Base-by-base conservation (phyloP, 768 basidiomycete genomes). In the Tephrocybe sp. region DNA sequence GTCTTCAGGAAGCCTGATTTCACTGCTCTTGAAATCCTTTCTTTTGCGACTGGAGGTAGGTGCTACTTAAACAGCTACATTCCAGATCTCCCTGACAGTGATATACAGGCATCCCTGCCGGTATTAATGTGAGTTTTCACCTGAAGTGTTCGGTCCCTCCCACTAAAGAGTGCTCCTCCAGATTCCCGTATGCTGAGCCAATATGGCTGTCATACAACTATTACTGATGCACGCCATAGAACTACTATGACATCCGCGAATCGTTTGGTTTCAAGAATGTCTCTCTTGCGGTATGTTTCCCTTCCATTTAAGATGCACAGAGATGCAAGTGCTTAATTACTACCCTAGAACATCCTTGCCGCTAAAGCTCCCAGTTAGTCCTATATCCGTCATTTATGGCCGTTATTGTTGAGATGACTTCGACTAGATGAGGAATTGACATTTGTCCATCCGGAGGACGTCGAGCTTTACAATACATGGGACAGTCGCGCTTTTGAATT, bases 201-300 rank as follows among this genome's bases (percentile, higher is more conserved):
- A 8, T 15, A 30, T 12, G 33, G 10, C 11, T 42, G 36, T 19
- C 8, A 6, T 13, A 43, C n/a, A 33, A 16, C 11, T 3, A 15
- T 19, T 13, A n/a, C 42, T 51, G 24, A 52, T 47, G 21, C 40
- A 19, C 10, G 29, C 34, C 22, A 12, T 56, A 84, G 79, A 91
- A 91, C 58, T 91, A 92, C 58, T 92, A 91, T 58, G 81, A 91
- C 51, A 79, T 94, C 53, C 79, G 92, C 36, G 91, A 90, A 62
- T 77, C 81, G 2, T 74, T 75, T 29, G 92, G 92, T 0, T 94
- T 93, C 71, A 94, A 94, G 72, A 94, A 94, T 58, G 91, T 94
- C 31, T 89, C 86, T 0, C 76, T 93, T 22, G 82, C 86, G 1
- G 86, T 87, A 65, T 53, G 84, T 65, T 30, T 29, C 31, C 23